Conservation (phyloP, 176 grass and related monocot genomes). For the Lolium rigidum region DNA sequence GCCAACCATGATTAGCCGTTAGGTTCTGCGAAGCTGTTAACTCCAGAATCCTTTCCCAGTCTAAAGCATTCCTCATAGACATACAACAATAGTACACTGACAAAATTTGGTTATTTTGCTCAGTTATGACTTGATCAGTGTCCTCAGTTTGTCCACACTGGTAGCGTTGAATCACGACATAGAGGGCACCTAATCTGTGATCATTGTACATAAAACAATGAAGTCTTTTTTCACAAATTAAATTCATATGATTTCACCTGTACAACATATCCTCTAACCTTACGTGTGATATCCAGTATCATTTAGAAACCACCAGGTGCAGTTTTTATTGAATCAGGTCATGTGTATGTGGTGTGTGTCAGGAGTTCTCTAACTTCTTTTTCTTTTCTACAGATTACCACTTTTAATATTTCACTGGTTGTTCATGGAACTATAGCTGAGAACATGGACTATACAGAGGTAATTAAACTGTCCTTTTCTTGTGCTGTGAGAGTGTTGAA, state of each 20-base stretch:
- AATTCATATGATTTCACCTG: background rate
- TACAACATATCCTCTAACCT: background rate
- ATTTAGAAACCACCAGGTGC: background rate
- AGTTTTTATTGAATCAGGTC: slow-evolving; percentile 1
- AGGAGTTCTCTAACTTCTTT: slow-evolving; percentile 12
- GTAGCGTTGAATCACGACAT: background rate
- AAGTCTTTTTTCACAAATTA: slow-evolving; percentile 6
- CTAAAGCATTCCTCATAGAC: background rate
- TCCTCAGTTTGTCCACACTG: slow-evolving; percentile 26
- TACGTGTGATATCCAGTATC: background rate
- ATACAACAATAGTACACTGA: background rate
- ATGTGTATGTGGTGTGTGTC: background rate
- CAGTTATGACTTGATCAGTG: background rate
- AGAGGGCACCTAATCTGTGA: background rate
- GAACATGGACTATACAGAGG: slow-evolving; percentile 82
- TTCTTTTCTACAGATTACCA: slow-evolving; percentile 65
- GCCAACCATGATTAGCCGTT: background rate
- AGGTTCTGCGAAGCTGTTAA: background rate
- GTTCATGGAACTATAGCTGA: slow-evolving; percentile 84
- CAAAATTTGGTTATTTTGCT: background rate
- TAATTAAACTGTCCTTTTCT: slow-evolving; percentile 35
- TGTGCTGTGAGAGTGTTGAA: slow-evolving; percentile 16
- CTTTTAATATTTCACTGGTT: slow-evolving; percentile 80
- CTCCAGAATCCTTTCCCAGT: background rate
- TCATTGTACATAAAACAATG: slow-evolving; percentile 7